phyloP scores from a whole-genome alignment of 331 rosid genomes.

The Spiraea crenata region DNA sequence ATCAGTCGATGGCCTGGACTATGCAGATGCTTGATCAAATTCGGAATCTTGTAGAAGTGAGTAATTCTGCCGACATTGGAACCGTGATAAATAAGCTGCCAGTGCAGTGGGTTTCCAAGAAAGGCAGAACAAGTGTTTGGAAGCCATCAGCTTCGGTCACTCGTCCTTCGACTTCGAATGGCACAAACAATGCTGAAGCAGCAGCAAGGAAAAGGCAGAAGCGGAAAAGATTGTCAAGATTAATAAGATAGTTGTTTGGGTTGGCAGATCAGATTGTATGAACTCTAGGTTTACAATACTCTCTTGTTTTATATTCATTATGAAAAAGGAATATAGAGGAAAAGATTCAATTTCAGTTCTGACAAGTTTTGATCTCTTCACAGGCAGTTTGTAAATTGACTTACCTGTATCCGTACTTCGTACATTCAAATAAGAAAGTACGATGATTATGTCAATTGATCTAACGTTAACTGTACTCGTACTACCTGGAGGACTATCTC shows the following conservation, averaged over 20 bases:
- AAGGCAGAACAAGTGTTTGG: conserved; percentile 57
- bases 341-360: neutral
- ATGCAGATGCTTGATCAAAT: conserved; percentile 78
- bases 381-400: conserved; percentile 8
- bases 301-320: conserved; percentile 12
- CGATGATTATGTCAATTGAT: no score
- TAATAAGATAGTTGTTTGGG: conserved; percentile 36
- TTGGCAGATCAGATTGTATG: neutral
- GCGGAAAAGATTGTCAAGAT: conserved; percentile 71
- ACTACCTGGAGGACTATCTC: no score
- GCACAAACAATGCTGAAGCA: conserved; percentile 28
- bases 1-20: conserved; percentile 74
- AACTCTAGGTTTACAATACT: neutral
- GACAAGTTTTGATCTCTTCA: neutral
- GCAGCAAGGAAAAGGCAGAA: conserved; percentile 54
- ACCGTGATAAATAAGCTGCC: conserved; percentile 70
- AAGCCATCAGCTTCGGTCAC: conserved; percentile 46
- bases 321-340: neutral
- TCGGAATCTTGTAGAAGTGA: conserved; percentile 64
- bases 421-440: no score
- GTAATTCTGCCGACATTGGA: conserved; percentile 55
- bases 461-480: no score
- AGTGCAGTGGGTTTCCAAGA: conserved; percentile 81
- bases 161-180: conserved; percentile 30
- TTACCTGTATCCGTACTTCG: no score